These are phyloP conservation scores for Setaria viridis DNA, from an alignment of 202 grass and related monocot genomes.

Conservation along the genomic window DNA sequence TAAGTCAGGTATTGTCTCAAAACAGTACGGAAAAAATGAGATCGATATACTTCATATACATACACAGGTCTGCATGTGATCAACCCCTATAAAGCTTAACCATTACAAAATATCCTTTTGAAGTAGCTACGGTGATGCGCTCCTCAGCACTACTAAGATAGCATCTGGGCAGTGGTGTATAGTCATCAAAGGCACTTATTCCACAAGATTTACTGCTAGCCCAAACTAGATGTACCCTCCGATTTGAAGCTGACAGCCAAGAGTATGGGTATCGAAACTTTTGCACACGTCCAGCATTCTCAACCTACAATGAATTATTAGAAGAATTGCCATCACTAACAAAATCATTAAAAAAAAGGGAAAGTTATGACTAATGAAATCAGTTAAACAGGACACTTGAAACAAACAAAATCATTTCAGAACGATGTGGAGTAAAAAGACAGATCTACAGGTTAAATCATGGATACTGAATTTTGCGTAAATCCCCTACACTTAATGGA, in stretches of 20 bases:
- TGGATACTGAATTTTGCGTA: background rate
- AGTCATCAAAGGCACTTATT: slow-evolving; percentile 56
- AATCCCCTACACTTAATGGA: background rate
- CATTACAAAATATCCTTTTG: slow-evolving; percentile 33
- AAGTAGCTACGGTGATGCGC: slow-evolving; percentile 34
- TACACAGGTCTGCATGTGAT: slow-evolving; percentile 43
- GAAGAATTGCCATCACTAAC: slow-evolving; percentile 15
- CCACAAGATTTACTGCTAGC: slow-evolving; percentile 54
- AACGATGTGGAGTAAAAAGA: background rate
- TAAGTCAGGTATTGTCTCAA: slow-evolving; percentile 41
- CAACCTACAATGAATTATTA: slow-evolving; percentile 40
- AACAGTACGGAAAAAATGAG: slow-evolving; percentile 26
- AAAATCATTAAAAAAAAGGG: background rate
- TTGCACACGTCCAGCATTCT: slow-evolving; percentile 19
- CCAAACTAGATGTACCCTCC: slow-evolving; percentile 30
- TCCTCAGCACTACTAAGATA: slow-evolving; percentile 31
- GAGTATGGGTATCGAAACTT: slow-evolving; percentile 35
- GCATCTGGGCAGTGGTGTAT: slow-evolving; percentile 30
- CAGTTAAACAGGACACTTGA: background rate
- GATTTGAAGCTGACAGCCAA: slow-evolving; percentile 34
- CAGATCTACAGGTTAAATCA: background rate
- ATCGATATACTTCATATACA: slow-evolving; percentile 45
- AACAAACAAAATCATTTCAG: background rate
- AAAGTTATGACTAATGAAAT: background rate
- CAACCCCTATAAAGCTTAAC: slow-evolving; percentile 37